Evolutionary conservation across 768 basidiomycete genomes (phyloP).

Genomic region (Agaricus blazei): DNA sequence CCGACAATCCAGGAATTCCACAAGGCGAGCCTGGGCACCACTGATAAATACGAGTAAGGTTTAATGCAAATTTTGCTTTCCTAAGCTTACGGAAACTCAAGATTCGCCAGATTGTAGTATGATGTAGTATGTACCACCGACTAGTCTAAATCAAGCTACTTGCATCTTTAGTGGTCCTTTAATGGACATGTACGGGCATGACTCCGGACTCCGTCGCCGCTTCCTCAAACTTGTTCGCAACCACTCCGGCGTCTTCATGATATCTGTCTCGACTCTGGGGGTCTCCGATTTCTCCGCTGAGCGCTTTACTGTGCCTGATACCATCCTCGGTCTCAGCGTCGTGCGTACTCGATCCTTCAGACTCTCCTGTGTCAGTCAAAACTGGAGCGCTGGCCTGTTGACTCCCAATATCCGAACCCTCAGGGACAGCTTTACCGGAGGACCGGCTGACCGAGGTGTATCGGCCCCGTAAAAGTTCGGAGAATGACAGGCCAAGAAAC

Average conservation of each 20-base stretch:
- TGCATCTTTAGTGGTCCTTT: background rate
- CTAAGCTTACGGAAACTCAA: too few species aligned
- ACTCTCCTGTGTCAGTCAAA: background rate
- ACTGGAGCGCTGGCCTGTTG: background rate
- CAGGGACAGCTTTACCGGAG: slow-evolving; percentile 15
- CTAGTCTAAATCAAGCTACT: too few species aligned
- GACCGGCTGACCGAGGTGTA: slow-evolving; percentile 44
- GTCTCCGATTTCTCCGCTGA: background rate
- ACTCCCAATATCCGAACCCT: slow-evolving; percentile 6
- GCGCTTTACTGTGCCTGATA: background rate
- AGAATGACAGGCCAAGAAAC: slow-evolving; percentile 59
- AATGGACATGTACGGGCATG: slow-evolving; percentile 2
- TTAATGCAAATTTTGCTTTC: too few species aligned
- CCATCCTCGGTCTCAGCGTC: background rate
- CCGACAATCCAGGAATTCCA: too few species aligned
- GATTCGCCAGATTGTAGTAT: too few species aligned
- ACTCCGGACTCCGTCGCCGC: background rate
- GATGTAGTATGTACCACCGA: too few species aligned
- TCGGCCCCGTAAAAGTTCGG: slow-evolving; percentile 59
- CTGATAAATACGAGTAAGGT: too few species aligned
- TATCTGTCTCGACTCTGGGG: background rate
- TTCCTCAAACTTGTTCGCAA: slow-evolving; percentile 1
- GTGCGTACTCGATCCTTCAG: background rate
- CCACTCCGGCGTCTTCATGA: background rate
- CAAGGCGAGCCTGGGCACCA: too few species aligned